phyloP scores from a whole-genome alignment of 2,329 filamentous ascomycete species.

The Ceratocystis colombiana region DNA sequence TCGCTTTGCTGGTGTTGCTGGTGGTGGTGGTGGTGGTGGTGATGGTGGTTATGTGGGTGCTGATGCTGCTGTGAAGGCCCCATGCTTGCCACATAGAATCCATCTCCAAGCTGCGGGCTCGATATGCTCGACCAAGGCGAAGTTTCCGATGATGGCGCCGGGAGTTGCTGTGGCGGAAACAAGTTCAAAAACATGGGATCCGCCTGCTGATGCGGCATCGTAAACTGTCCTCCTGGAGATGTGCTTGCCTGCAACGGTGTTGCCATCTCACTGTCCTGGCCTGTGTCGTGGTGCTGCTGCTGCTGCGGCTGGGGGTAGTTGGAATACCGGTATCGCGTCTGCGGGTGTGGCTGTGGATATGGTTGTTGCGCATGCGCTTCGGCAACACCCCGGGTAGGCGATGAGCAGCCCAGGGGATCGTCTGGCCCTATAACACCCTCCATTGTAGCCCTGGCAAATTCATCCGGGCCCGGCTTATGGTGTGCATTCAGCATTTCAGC shows the following conservation, averaged over 20 bases:
- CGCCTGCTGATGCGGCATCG: neutral
- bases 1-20: conserved; percentile 3
- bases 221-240: neutral
- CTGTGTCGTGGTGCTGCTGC: neutral
- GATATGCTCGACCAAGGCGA: conserved; percentile 4
- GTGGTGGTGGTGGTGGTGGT: conserved; percentile 9
- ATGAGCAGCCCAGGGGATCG: neutral
- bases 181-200: neutral
- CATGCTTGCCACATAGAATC: neutral
- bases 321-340: neutral
- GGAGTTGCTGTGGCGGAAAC: neutral
- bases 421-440: neutral
- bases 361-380: neutral
- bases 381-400: neutral
- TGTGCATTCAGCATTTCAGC: neutral
- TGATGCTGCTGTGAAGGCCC: neutral
- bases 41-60: neutral
- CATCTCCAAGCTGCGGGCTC: neutral
- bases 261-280: neutral
- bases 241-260: neutral
- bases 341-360: neutral
- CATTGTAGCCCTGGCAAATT: neutral
- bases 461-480: neutral
- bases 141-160: neutral
- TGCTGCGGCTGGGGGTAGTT: neutral